Evolutionary conservation across 306 rosid genomes (phyloP).

Genomic region (Prinsepia uniflora): DNA sequence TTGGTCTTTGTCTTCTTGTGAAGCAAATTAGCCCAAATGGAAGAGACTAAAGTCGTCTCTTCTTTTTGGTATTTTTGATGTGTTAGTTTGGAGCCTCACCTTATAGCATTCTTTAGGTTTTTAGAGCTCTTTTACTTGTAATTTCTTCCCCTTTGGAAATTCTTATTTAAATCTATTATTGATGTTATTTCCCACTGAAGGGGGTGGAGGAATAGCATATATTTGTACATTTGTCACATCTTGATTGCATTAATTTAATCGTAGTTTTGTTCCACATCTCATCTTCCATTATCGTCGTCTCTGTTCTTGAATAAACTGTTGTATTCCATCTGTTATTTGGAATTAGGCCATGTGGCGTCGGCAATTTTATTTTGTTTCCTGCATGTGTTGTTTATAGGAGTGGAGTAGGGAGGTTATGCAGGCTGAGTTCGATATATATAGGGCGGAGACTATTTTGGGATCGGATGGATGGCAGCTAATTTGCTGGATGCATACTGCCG

Average conservation of each 20-base stretch:
- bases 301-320: too few relatives aligned
- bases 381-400: neutral
- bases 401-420: neutral
- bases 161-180: constrained; percentile 11
- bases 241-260: constrained; percentile 11
- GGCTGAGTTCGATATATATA: neutral
- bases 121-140: constrained; percentile 43
- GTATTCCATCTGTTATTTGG: too few relatives aligned
- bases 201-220: constrained; percentile 38
- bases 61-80: constrained; percentile 46
- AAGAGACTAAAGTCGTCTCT: constrained; percentile 41
- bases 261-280: constrained; percentile 2
- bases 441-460: neutral
- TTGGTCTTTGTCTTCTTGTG: neutral
- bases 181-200: constrained; percentile 39
- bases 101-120: constrained; percentile 26
- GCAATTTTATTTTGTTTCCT: neutral
- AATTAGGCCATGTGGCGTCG: too few relatives aligned
- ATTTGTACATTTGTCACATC: constrained; percentile 42
- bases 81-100: constrained; percentile 38
- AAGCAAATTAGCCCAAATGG: constrained; percentile 36
- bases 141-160: constrained; percentile 10
- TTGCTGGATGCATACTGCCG: neutral
- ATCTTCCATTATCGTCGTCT: neutral
- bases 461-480: neutral